Percentiles rank a stretch among this genome's conserved stretches.
phyloP scores from a whole-genome alignment of 768 basidiomycete genomes.

The Lactifluus piperatus region DNA sequence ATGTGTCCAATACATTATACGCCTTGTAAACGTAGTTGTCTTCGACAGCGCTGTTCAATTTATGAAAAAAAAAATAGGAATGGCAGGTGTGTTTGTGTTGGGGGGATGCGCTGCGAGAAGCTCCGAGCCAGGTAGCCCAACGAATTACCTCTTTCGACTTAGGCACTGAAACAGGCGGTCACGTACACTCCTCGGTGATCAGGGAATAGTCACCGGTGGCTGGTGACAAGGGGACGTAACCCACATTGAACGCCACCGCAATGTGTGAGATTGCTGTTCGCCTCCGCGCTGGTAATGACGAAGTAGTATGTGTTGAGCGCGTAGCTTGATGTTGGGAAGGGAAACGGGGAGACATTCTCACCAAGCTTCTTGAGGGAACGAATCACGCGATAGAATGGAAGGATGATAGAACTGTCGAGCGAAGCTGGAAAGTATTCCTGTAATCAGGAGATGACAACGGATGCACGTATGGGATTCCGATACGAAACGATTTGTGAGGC shows the following conservation, averaged over 20 bases:
- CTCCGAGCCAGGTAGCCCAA: slow-evolving; percentile 80
- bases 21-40: slow-evolving; percentile 67
- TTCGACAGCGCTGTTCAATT: slow-evolving; percentile 75
- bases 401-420: slow-evolving; percentile 38
- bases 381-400: slow-evolving; percentile 40
- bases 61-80: background rate
- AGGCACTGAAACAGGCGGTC: slow-evolving; percentile 64
- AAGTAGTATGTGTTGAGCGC: slow-evolving; percentile 91
- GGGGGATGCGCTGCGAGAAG: background rate
- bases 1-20: background rate
- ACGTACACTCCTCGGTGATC: slow-evolving; percentile 49
- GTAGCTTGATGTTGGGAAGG: slow-evolving; percentile 55
- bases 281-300: slow-evolving; percentile 93
- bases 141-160: slow-evolving; percentile 80
- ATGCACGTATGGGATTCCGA: slow-evolving; percentile 68
- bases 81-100: no score
- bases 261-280: slow-evolving; percentile 83
- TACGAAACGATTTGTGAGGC: slow-evolving; percentile 46
- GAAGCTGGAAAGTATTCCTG: slow-evolving; percentile 79
- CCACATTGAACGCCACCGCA: slow-evolving; percentile 87
- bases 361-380: slow-evolving; percentile 40
- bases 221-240: slow-evolving; percentile 34
- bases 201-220: slow-evolving; percentile 36
- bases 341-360: slow-evolving; percentile 66
- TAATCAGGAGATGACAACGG: background rate